Conservation (phyloP, 805 yeast species). For the Cyberlindnera petersonii region DNA sequence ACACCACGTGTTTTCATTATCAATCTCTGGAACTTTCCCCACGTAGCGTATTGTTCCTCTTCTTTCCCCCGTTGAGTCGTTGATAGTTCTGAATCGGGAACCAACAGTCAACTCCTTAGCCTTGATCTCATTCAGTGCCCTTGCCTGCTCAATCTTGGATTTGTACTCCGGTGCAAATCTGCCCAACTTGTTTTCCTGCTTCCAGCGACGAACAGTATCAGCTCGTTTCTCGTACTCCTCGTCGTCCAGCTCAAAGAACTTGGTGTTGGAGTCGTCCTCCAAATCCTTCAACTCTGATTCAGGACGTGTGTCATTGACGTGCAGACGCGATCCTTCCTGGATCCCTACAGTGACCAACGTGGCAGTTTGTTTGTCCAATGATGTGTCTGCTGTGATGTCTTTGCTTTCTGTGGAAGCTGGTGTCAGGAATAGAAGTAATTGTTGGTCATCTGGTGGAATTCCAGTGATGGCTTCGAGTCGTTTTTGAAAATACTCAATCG, state of each 20-base stretch:
- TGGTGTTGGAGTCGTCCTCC: constrained; percentile 32
- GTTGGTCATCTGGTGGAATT: constrained; percentile 55
- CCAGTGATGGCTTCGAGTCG: constrained; percentile 73
- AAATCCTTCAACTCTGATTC: constrained; percentile 46
- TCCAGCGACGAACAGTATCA: constrained; percentile 76
- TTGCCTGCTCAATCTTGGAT: constrained; percentile 27
- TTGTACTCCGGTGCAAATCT: constrained; percentile 57
- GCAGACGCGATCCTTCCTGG: constrained; percentile 25
- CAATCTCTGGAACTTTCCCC: constrained; percentile 64
- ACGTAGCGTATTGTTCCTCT: constrained; percentile 68
- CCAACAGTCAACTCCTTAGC: constrained; percentile 41
- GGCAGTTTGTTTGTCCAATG: not conserved
- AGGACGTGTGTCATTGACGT: constrained; percentile 54
- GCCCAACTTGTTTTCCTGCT: constrained; percentile 62
- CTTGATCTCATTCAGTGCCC: constrained; percentile 29
- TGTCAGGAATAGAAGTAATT: constrained; percentile 42
- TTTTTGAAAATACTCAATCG: constrained; percentile 45
- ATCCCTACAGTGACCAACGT: not conserved
- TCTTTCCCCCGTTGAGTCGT: constrained; percentile 47
- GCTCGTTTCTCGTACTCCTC: constrained; percentile 56
- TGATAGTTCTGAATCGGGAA: constrained; percentile 48
- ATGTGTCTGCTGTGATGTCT: constrained; percentile 13
- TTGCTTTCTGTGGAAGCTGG: constrained; percentile 28
- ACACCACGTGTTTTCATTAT: constrained; percentile 58
- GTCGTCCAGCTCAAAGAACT: constrained; percentile 46